These are phyloP conservation scores for Zygosaccharomyces sapae DNA, from an alignment of 1,139 yeast species.

Conservation along the genomic window DNA sequence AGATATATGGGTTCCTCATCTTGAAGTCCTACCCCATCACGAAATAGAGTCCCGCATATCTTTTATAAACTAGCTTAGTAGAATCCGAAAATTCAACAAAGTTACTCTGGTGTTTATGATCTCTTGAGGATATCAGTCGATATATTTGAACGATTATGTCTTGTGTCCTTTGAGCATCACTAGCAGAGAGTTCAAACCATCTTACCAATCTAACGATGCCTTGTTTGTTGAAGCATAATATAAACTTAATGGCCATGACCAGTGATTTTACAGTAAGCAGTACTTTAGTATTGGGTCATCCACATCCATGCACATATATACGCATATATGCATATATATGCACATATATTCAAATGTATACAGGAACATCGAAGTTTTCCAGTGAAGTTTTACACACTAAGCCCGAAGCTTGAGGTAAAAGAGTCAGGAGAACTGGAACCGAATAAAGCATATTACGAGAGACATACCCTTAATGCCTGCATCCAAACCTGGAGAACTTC, in stretches of 20 bases:
- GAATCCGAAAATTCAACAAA: conserved; percentile 68
- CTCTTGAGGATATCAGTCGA: conserved; percentile 74
- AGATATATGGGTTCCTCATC: conserved; percentile 75
- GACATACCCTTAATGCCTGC: conserved; percentile 9
- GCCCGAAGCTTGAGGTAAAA: background rate
- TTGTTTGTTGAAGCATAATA: conserved; percentile 81
- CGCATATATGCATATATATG: background rate
- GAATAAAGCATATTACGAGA: background rate
- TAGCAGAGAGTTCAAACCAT: conserved; percentile 53
- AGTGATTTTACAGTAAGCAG: background rate
- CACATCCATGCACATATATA: too few relatives aligned
- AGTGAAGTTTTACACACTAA: background rate
- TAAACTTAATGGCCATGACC: conserved; percentile 73
- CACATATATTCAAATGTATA: too few relatives aligned
- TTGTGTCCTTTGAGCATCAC: conserved; percentile 27
- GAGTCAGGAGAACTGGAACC: background rate
- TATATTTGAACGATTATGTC: conserved; percentile 53
- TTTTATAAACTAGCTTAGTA: conserved; percentile 71
- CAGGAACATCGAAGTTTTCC: background rate
- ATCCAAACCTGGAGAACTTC: conserved; percentile 9
- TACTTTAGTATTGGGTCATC: background rate
- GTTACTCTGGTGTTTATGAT: conserved; percentile 76
- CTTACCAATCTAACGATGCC: conserved; percentile 84
- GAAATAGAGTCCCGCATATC: conserved; percentile 90
- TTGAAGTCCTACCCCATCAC: conserved; percentile 68